Evolutionary conservation across 805 yeast species (phyloP).

Genomic region (Trichomonascus vanleenenianus): DNA sequence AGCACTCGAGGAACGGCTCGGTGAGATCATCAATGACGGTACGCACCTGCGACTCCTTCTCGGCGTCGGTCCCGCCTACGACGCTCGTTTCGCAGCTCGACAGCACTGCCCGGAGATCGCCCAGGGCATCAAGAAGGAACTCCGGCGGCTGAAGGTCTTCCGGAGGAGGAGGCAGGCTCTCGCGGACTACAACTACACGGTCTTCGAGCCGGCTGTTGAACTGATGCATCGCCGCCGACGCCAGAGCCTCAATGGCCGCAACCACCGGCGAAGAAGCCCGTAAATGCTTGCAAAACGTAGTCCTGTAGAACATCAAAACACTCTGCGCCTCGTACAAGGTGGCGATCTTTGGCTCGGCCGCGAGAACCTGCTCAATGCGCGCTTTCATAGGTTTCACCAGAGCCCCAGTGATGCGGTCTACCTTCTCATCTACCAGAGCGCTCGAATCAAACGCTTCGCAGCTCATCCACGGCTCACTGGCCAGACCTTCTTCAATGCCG

Average conservation of each 20-base stretch:
- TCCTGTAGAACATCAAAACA: conserved; percentile 56
- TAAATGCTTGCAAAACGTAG: conserved; percentile 49
- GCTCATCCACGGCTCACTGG: conserved; percentile 12
- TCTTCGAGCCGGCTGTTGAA: conserved; percentile 34
- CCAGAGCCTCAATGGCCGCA: conserved; percentile 26
- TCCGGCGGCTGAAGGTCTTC: conserved; percentile 70
- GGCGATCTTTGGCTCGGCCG: conserved; percentile 53
- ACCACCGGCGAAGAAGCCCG: conserved; percentile 22
- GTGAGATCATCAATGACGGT: conserved; percentile 25
- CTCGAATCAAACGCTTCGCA: conserved; percentile 24
- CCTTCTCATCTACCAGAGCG: conserved; percentile 29
- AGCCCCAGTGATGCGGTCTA: conserved; percentile 44
- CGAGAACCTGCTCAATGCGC: conserved; percentile 58
- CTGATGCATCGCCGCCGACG: conserved; percentile 31
- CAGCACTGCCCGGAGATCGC: conserved; percentile 52
- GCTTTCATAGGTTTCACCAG: conserved; percentile 54
- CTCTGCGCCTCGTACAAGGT: conserved; percentile 52
- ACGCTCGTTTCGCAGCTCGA: conserved; percentile 35
- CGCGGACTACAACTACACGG: conserved; percentile 30
- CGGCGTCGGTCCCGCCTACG: conserved; percentile 11
- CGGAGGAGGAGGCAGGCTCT: conserved; percentile 17
- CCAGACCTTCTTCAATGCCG: conserved; percentile 16
- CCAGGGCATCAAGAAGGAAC: conserved; percentile 64
- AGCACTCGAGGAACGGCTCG: conserved; percentile 27
- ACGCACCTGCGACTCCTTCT: conserved; percentile 8